phyloP scores from a whole-genome alignment of 768 basidiomycete genomes.

The Myochromella boudieri region DNA sequence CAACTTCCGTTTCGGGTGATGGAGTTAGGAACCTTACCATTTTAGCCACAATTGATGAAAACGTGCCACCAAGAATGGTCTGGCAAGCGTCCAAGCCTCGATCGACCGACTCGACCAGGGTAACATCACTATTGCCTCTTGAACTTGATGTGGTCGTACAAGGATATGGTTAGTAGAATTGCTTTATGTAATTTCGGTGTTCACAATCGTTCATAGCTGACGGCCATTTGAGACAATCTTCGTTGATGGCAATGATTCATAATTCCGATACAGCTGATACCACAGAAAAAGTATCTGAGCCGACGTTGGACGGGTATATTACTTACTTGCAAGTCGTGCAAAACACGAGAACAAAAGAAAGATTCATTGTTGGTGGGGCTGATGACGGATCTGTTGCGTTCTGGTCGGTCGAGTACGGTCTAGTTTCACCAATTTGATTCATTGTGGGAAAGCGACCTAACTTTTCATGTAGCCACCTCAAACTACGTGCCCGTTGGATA shows the following conservation, averaged over 20 bases:
- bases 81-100: conserved; percentile 24
- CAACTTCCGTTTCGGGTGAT: conserved; percentile 12
- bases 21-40: conserved; percentile 13
- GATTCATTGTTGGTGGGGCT: conserved; percentile 68
- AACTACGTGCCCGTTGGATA: conserved; percentile 69
- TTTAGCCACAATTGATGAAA: conserved; percentile 4
- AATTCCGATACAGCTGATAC: conserved; percentile 19
- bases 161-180: conserved; percentile 55
- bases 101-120: conserved; percentile 6
- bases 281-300: conserved; percentile 41
- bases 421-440: too few relatives aligned
- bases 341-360: conserved; percentile 60
- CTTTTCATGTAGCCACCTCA: conserved; percentile 48
- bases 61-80: conserved; percentile 13
- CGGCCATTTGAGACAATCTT: conserved; percentile 47
- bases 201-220: conserved; percentile 40
- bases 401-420: conserved; percentile 64
- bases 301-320: conserved; percentile 47
- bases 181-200: conserved; percentile 2
- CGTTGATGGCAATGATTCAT: conserved; percentile 39
- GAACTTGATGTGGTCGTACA: conserved; percentile 57
- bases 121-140: conserved; percentile 51
- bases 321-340: conserved; percentile 52
- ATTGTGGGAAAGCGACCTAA: too few relatives aligned
- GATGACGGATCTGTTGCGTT: conserved; percentile 78